Base-by-base conservation (phyloP, 148 eudicot genomes). In the Chenopodium formosanum region DNA sequence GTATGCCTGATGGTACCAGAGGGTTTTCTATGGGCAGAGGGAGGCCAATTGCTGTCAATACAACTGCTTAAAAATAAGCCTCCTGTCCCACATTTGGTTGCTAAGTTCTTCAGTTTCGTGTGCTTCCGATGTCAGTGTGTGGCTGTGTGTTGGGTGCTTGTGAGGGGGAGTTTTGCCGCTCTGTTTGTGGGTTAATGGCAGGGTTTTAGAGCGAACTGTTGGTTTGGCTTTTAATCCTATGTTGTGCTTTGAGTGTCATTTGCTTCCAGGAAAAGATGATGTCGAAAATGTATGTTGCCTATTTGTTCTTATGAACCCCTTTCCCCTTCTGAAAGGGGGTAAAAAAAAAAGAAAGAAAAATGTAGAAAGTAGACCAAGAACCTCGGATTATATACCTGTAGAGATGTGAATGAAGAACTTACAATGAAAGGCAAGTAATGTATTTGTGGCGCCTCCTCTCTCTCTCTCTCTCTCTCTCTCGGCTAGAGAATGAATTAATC, bases 1-100 rank as follows among this genome's bases (percentile, higher is more conserved):
- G 99, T 78, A 96, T 96, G 99, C 99, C 99, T 47, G 99, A 96
- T 84, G 99, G 99, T 37, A 96, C 99, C 10, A 85, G 91, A 82
- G 99, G 99, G 72, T 96, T 96, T 81, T 90, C 99, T 17, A 85
- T 96, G 95, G 99, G 99, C 37, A 89, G 99, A 83, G 99, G 99
- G 74, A 96, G 87, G 84, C 92, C 99, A 32, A 60, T 93, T 34
- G 75, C 91, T 62, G 91, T 90, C 58, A 82, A 81, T 67, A 78
- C 86, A 34, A 83, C 72, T 11, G 75, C 85, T 40, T 52, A 69
- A 78, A 62, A 19, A 9, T 0, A 66, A 72, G 63, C 50, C 34
- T 11, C 17, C 27, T 78, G 32, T 50, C 34, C 70, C 62, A 44
- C 46, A 48, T 73, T 22, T 73, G 82, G 70, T 78, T 71, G 76